phyloP scores from a whole-genome alignment of 2,329 filamentous ascomycete genomes.

The Fusarium sororula region DNA sequence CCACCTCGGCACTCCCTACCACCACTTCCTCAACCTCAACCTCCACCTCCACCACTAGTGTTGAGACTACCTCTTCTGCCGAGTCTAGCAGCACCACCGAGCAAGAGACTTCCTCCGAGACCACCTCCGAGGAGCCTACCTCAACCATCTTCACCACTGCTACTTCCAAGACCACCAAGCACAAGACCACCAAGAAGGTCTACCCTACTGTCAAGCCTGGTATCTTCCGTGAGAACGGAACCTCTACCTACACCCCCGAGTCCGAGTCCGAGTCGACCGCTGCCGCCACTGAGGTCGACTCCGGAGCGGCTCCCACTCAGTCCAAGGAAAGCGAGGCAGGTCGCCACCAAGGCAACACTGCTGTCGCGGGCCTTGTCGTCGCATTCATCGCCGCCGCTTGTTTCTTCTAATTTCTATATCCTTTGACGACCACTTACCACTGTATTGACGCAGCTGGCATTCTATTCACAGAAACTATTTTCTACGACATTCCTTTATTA shows the following conservation, averaged over 20 bases:
- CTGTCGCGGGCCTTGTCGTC: conserved; percentile 63
- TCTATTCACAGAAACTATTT: conserved; percentile 36
- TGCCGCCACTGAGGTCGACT: conserved; percentile 37
- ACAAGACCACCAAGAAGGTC: conserved; percentile 28
- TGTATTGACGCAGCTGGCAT: conserved; percentile 35
- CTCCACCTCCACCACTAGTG: conserved; percentile 20
- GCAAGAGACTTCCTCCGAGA: conserved; percentile 10
- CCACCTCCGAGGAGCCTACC: conserved; percentile 24
- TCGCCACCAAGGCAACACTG: conserved; percentile 58
- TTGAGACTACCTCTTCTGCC: conserved; percentile 22
- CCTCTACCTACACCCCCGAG: conserved; percentile 34
- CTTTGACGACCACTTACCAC: conserved; percentile 10
- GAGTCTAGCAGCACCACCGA: conserved; percentile 18
- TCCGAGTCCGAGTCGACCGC: conserved; percentile 26
- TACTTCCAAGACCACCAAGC: conserved; percentile 24
- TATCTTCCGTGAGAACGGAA: conserved; percentile 65
- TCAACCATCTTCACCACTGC: conserved; percentile 42
- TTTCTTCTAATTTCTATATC: conserved; percentile 51
- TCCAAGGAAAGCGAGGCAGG: conserved; percentile 57
- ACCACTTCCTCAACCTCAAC: conserved; percentile 23
- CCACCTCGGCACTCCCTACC: conserved; percentile 29
- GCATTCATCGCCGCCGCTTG: conserved; percentile 64
- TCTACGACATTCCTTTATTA: conserved; percentile 33
- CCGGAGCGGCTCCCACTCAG: conserved; percentile 46
- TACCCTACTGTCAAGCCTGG: conserved; percentile 48